Conservation (phyloP, 345 rosid genomes). For the Luvunga scandens region DNA sequence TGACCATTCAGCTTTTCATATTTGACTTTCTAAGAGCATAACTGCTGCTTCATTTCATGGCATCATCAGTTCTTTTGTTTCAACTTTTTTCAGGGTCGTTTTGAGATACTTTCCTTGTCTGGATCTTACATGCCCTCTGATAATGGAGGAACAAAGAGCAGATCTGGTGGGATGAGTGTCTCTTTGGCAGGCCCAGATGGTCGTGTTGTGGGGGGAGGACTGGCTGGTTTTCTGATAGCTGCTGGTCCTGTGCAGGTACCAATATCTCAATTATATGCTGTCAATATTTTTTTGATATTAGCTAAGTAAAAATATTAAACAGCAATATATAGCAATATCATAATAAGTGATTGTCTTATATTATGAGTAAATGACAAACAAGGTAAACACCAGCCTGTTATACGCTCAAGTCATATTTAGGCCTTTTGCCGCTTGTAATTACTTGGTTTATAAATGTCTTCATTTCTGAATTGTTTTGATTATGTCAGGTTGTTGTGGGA, state of each 20-base stretch:
- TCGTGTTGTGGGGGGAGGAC: slow-evolving; percentile 90
- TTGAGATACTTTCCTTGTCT: slow-evolving; percentile 93
- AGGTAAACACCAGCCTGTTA: not conserved
- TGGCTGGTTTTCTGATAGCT: slow-evolving; percentile 83
- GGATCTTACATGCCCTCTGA: slow-evolving; percentile 77
- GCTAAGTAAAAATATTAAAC: not conserved
- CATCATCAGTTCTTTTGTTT: not conserved
- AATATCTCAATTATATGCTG: not conserved
- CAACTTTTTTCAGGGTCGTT: slow-evolving; percentile 62
- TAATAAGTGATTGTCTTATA: not conserved
- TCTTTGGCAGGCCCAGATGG: slow-evolving; percentile 94
- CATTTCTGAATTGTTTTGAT: slow-evolving; percentile 18
- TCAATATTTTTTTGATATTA: not conserved
- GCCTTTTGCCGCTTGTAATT: not conserved
- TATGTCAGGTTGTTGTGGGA: slow-evolving; percentile 68
- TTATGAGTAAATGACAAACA: not conserved
- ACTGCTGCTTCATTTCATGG: not conserved
- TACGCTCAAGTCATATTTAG: not conserved
- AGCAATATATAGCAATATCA: not conserved
- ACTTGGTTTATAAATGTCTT: slow-evolving; percentile 10
- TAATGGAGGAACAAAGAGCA: slow-evolving; percentile 72
- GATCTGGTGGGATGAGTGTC: slow-evolving; percentile 96
- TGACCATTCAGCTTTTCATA: not conserved
- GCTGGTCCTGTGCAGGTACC: slow-evolving; percentile 94
- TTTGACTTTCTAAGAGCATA: not conserved